Evolutionary conservation across 1,139 yeast species (phyloP).

Genomic region (Candida sp.): DNA sequence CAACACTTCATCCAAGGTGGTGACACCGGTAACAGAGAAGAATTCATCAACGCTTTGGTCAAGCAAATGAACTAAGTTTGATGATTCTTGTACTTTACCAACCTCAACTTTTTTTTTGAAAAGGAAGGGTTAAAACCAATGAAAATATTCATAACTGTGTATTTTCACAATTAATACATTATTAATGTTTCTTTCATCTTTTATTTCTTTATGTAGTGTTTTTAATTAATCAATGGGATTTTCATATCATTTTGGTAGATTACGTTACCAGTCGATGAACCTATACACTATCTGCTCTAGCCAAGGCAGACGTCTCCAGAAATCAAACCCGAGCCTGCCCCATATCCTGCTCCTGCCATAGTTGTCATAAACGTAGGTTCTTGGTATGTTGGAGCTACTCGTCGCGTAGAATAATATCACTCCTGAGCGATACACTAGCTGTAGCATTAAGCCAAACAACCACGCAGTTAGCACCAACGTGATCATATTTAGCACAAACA

Average conservation of each 20-base stretch:
- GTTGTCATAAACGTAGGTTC: slow-evolving; percentile 25
- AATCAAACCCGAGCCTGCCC: slow-evolving; percentile 1
- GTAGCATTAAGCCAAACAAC: slow-evolving; percentile 10
- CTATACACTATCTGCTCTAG: slow-evolving; percentile 11
- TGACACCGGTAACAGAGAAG: slow-evolving; percentile 99
- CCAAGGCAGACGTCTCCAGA: slow-evolving; percentile 11
- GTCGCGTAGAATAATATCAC: background rate
- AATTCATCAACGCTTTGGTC: slow-evolving; percentile 96
- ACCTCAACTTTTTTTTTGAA: slow-evolving; percentile 3
- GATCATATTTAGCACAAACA: slow-evolving; percentile 23
- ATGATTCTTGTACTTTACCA: slow-evolving; percentile 2
- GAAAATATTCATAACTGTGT: background rate
- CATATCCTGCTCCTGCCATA: slow-evolving; percentile 14
- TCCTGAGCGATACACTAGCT: slow-evolving; percentile 16
- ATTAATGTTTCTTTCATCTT: background rate
- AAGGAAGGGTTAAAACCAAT: slow-evolving; percentile 6
- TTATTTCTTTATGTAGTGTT: background rate
- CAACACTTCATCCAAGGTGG: slow-evolving; percentile 99
- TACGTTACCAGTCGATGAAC: slow-evolving; percentile 11
- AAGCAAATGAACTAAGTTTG: slow-evolving; percentile 87
- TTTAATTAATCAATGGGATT: slow-evolving; percentile 5
- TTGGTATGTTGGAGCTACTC: background rate
- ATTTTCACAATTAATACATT: slow-evolving; percentile 4
- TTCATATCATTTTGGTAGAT: slow-evolving; percentile 3
- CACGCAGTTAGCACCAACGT: slow-evolving; percentile 27